Base-by-base conservation (phyloP, 164 flowering plant species). In the Saururus chinensis region DNA sequence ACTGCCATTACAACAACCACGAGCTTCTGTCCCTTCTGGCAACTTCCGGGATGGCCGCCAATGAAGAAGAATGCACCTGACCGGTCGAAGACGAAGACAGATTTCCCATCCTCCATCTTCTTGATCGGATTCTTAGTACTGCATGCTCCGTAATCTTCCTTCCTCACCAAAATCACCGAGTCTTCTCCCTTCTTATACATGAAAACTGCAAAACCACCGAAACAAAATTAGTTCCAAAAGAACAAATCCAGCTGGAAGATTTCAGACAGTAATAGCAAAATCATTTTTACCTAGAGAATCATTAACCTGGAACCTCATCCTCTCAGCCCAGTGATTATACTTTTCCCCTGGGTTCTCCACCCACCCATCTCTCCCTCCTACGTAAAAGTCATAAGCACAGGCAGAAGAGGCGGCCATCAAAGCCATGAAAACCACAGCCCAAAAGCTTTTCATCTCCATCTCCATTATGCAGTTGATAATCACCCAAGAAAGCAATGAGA, bases 331-430 rank as follows among this genome's bases (percentile, higher is more conserved):
- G 54, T 72, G 81, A 57, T 68, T 76, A 69, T 67, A 88, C 22
- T 56, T 45, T 70, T 80, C 82, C 23, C 71, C 69, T 19, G 92
- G 89, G 19, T 68, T 68, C 20, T 56, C 9, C 4, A 75, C 79
- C 96, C 96, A 88, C 0, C 89, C 89, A 68, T 84, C 78, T 62
- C 56, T 76, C 11, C 89, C 88, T 56, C 91, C 88, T 68, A 86
- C 89, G 26, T 59, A n/a, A 65, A 77, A 82, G 22, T 69, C 61
- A 25, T 60, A 53, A 61, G 71, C 83, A 56, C 11, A 13, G 17
- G 17, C 49, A 8, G 17, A 45, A 12, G 17, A 45, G 49, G 17
- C 14, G 14, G 49, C 49, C 14, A 17, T 12, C 11, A 17, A 4
- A 12, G 17, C 17, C 17, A 17, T 42, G 12, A 42, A 10, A 9